Evolutionary conservation across 2,329 filamentous ascomycete species (phyloP), one percentile per base, ranked within the genome.

Genomic region (Scedosporium minutisporum): DNA sequence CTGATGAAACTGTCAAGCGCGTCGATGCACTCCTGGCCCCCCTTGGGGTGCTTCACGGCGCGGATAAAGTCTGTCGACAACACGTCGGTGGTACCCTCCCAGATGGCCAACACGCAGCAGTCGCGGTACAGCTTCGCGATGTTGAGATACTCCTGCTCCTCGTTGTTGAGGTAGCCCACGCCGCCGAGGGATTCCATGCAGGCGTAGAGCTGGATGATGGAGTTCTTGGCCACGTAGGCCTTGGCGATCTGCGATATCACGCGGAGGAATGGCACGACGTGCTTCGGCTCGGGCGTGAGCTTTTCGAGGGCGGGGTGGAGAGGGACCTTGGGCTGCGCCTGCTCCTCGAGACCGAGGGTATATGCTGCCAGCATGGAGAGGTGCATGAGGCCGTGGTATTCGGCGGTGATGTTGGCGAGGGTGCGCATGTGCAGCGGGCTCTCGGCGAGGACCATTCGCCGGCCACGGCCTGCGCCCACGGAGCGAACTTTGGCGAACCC

Each of bases 21-120:
- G n/a, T 74, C 70, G 3, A 80, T 64, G 41, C 71, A 73, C 9
- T 70, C 72, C 10, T 62, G 67, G 3, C 75, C 79, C 1, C 65
- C 70, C 25, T 71, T 71, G 0, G 76, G 71, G 41, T 82, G 78
- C 65, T 80, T 81, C 51, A 83, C 63, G 0, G 78, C 77, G 21
- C 79, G 70, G 14, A 82, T 65, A 16, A 80, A 75, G 64, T 82
- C 81, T 1, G 76, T 77, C 4, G 84, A 83, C 62, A 91, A 77
- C 5, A 91, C 86, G 67, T 90, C 87, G 0, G 87, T 89, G 0
- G 88, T 91, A 1, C 88, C 87, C 71, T 89, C 87, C 86, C 87
- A 89, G 58, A 91, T 90, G 14, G 82, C 80, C 60, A 84, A 74
- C 2, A 90, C 87, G 6, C 74, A 77, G 1, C 80, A 83, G 67